Conservation (phyloP, 306 rosid species). For the Cicer chorassanicum region DNA sequence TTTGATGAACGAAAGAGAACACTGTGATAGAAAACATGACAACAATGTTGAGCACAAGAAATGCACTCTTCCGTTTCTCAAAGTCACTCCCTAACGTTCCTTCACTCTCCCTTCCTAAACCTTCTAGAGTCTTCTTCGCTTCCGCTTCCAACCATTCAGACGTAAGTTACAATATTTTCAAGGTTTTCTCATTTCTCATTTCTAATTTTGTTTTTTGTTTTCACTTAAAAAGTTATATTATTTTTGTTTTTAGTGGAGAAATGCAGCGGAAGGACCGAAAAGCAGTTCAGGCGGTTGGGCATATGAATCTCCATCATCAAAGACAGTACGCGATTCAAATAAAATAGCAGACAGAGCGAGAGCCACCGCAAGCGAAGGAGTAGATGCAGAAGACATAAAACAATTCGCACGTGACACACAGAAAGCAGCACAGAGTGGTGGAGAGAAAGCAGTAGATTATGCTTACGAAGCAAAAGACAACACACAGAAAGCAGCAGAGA, state of each 20-base stretch:
- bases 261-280: constrained; percentile 42
- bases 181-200: neutral
- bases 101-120: constrained; percentile 46
- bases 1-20: neutral
- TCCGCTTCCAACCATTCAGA: constrained; percentile 56
- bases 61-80: constrained; percentile 56
- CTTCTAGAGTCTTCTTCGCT: constrained; percentile 60
- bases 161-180: constrained; percentile 39
- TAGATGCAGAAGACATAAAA: constrained; percentile 21
- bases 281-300: constrained; percentile 46
- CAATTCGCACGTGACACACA: constrained; percentile 10
- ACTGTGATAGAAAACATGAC: constrained; percentile 49
- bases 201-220: neutral
- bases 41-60: constrained; percentile 50
- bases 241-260: constrained; percentile 51
- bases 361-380: constrained; percentile 47
- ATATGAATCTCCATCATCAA: constrained; percentile 13
- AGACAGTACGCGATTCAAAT: constrained; percentile 39
- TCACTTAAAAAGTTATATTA: neutral
- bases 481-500: constrained; percentile 38
- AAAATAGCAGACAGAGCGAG: constrained; percentile 43
- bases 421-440: constrained; percentile 1
- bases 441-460: constrained; percentile 40
- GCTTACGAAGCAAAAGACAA: constrained; percentile 44
- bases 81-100: constrained; percentile 57